phyloP scores from a whole-genome alignment of 139 green algal genomes.

The Tetradesmus lagerheimii region DNA sequence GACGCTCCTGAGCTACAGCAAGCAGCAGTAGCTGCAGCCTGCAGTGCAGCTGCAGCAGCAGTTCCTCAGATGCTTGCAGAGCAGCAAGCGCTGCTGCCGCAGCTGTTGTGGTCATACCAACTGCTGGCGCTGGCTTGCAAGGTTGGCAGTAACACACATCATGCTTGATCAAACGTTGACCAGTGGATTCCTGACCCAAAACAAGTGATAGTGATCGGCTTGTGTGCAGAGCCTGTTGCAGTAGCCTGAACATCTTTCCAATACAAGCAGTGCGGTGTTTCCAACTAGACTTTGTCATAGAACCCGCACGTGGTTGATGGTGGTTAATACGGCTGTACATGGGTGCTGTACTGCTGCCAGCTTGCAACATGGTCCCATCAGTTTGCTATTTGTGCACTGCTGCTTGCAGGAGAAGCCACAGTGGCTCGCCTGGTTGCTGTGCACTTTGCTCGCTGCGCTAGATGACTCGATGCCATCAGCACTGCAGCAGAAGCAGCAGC shows the following conservation, averaged over 20 bases:
- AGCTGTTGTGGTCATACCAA: not conserved
- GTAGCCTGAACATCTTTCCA: too few relatives aligned
- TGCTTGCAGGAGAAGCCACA: not conserved
- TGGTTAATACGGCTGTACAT: too few relatives aligned
- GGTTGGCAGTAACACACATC: not conserved
- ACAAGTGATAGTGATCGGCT: too few relatives aligned
- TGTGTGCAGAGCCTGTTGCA: too few relatives aligned
- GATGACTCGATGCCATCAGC: not conserved
- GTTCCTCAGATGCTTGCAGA: not conserved
- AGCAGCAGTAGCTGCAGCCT: slow-evolving; percentile 14
- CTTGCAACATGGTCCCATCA: too few relatives aligned
- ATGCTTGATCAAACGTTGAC: too few relatives aligned
- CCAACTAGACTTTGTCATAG: too few relatives aligned
- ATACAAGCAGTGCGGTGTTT: too few relatives aligned
- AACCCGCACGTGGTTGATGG: too few relatives aligned
- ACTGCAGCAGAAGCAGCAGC: not conserved
- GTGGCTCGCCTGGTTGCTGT: not conserved
- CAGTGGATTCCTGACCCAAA: too few relatives aligned
- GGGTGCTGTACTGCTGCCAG: too few relatives aligned
- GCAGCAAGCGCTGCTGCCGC: not conserved
- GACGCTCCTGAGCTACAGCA: not conserved
- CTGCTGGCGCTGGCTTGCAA: slow-evolving; percentile 3
- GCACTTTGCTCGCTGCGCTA: not conserved
- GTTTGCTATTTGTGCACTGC: not conserved
- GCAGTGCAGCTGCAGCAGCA: not conserved